Evolutionary conservation across 2,329 filamentous ascomycete genomes (phyloP), one percentile per base, ranked within the genome.

Genomic region (Esteya vermicola): DNA sequence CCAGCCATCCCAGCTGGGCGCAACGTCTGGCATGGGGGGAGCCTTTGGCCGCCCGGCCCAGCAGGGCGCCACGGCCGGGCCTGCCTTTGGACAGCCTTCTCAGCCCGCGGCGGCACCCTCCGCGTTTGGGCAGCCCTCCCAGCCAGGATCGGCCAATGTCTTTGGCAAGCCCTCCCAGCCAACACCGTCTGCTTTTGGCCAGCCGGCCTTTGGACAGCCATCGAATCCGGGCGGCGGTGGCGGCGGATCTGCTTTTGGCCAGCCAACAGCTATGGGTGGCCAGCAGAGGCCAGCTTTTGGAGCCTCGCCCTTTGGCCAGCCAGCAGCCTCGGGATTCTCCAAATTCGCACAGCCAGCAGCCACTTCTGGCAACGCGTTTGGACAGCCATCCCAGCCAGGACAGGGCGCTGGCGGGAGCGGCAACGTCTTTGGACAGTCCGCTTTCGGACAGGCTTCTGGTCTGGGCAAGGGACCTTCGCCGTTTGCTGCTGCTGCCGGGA

Each of bases 31-130:
- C 19, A 9, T 7, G 9, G 14, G 9, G 14, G 4, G 20, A 2
- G 48, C 60, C 0, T 68, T 68, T 48, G 64, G 64, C 2, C 57
- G 61, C 39, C 53, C 57, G 2, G 51, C 52, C 32, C 19, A 40
- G 33, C 13, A n/a, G n/a, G n/a, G n/a, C n/a, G n/a, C n/a, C n/a
- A n/a, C 51, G 49, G 31, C 45, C 48, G 35, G 52, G 33, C 52
- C 57, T 2, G 48, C 60, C 0, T 67, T 68, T 48, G 64, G 64
- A 2, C 57, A 62, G 40, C 53, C 57, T 1, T 52, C 51, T 23
- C 20, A 40, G 33, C 30, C 42, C 10, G 19, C 12, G 12, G n/a
- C 51, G 4, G 51, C 55, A 0, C 21, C 48, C 6, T 30, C 52
- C 2, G 42, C 50, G 1, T 58, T 58, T 39, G 56, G 56, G 1